phyloP scores from a whole-genome alignment of 345 rosid genomes.

The Kandelia obovata region DNA sequence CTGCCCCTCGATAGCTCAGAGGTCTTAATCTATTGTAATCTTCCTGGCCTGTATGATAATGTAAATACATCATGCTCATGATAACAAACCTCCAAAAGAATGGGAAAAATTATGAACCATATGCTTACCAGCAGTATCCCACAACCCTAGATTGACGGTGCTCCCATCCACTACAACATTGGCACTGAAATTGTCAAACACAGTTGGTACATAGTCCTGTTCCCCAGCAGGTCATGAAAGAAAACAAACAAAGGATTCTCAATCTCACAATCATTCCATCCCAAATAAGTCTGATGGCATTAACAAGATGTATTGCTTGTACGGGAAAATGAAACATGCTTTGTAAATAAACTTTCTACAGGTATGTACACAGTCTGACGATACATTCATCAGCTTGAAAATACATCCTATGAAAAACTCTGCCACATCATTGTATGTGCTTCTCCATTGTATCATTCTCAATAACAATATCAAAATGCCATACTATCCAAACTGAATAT shows the following conservation, averaged over 20 bases:
- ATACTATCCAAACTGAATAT: neutral
- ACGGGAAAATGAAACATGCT: no score
- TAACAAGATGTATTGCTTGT: neutral
- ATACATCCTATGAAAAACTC: no score
- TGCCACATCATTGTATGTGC: neutral
- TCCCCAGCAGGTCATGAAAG: neutral
- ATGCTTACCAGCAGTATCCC: slow-evolving; percentile 80
- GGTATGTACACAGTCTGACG: no score
- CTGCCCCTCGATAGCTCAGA: slow-evolving; percentile 89
- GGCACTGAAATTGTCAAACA: slow-evolving; percentile 83
- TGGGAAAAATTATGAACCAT: neutral
- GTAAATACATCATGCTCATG: slow-evolving; percentile 13
- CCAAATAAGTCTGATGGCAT: neutral
- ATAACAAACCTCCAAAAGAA: neutral
- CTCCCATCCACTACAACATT: slow-evolving; percentile 80
- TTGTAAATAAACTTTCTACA: no score
- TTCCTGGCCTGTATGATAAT: slow-evolving; percentile 68
- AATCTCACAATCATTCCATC: neutral
- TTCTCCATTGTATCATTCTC: neutral
- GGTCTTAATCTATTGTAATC: slow-evolving; percentile 90
- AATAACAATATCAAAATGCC: neutral
- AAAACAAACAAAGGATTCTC: neutral
- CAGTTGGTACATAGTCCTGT: slow-evolving; percentile 86
- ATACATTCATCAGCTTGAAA: no score
- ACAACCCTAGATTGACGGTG: slow-evolving; percentile 68